Base-by-base conservation (phyloP, 805 yeast species). In the Metschnikowia similis region DNA sequence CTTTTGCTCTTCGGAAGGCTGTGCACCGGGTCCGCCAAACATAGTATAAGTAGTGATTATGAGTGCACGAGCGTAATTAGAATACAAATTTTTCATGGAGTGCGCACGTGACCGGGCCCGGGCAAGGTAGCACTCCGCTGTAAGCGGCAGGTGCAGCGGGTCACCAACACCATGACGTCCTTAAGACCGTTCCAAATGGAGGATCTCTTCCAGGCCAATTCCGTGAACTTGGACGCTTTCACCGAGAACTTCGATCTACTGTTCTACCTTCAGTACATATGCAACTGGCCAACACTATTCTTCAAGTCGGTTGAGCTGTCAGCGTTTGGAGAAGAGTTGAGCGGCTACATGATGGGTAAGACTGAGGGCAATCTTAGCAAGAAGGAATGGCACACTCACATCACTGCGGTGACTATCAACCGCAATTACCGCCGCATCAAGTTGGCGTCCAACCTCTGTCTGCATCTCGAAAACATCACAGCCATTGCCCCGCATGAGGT, bases 261-360 rank as follows among this genome's bases (percentile, higher is more conserved):
- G 43, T 94, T 90, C 64, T 94, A 94, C 63, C 77, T 87, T 14
- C 89, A 89, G 57, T 94, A 94, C 61, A 72, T 94, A 48, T 76
- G 83, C 8, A 76, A 80, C 47, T 91, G 97, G 97, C 98, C 99
- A 6, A 77, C 89, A 32, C 71, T 94, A 41, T 86, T 90, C 67
- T 92, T 90, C 79, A 86, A 89, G 63, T 81, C 91, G 9, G 71
- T 70, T 2, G 84, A 79, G 54, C 32, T 27, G 39, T 17, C 46
- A 4, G 40, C 27, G 6, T 43, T 17, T 17, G 46, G 46, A 3
- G 49, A 40, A 8, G 51, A 45, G 40, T 69, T 73, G 29, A 74
- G 87, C 32, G 92, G 91, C 0, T 86, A 87, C 63, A 85, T 94
- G 96, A 82, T 94, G 82, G 98, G 95, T n/a, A 94, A 94, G 66